A percentile compares a stretch with the other conserved stretches of the same genome.
These are phyloP conservation scores for Dendrobium chrysotoxum DNA, from an alignment of 106 monocot genomes.

Conservation along the genomic window DNA sequence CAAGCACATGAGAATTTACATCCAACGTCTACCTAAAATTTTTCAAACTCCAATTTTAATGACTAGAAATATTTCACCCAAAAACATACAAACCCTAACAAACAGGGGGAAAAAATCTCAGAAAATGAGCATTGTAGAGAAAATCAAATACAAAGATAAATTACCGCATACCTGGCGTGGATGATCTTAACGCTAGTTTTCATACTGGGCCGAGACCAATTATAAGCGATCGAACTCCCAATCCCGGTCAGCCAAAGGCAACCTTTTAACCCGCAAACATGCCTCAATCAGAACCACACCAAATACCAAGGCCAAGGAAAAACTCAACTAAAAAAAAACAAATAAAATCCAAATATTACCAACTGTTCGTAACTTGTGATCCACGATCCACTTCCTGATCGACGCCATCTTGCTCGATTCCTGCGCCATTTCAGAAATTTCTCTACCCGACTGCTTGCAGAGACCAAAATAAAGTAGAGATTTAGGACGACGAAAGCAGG, in stretches of 20 bases:
- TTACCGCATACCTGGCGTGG: conserved; percentile 54
- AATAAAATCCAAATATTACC: conserved; percentile 32
- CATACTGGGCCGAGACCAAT: conserved; percentile 77
- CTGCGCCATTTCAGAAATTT: conserved; percentile 36
- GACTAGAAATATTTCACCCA: too few relatives aligned
- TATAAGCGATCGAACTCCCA: conserved; percentile 72
- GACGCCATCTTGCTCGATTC: conserved; percentile 35
- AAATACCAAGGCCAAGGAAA: background rate
- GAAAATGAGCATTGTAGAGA: background rate
- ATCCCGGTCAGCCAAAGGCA: conserved; percentile 72
- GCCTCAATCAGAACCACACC: conserved; percentile 7
- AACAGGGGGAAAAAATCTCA: background rate
- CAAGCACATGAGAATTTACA: too few relatives aligned
- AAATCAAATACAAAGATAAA: background rate
- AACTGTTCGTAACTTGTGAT: conserved; percentile 78
- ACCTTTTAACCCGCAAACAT: conserved; percentile 22
- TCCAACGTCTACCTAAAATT: too few relatives aligned
- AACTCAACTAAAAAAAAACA: conserved; percentile 2
- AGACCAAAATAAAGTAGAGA: background rate
- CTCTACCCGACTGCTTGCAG: background rate
- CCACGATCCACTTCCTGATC: conserved; percentile 59
- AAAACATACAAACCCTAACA: background rate
- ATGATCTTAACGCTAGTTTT: conserved; percentile 92
- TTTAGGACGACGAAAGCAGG: background rate
- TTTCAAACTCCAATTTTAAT: too few relatives aligned